Percentiles rank a stretch among this genome's conserved stretches.
phyloP scores from a whole-genome alignment of 441 rosid species.

The Gossypium gossypioides region DNA sequence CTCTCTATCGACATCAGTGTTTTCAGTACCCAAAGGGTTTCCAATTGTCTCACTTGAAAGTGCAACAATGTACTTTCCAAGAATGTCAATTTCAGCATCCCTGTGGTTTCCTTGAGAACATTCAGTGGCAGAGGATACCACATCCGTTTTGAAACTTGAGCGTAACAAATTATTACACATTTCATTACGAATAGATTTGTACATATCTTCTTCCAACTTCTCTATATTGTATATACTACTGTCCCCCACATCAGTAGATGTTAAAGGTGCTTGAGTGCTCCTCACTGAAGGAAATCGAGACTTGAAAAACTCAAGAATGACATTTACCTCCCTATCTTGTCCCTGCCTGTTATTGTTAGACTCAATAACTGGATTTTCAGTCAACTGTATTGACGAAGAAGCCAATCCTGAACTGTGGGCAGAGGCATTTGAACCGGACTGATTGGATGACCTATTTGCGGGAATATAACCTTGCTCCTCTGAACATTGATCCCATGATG shows the following conservation, averaged over 20 bases:
- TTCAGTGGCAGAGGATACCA: conserved; percentile 24
- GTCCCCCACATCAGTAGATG: conserved; percentile 35
- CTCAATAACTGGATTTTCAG: conserved; percentile 45
- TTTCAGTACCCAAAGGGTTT: conserved; percentile 38
- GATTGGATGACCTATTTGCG: conserved; percentile 27
- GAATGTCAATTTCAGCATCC: conserved; percentile 40
- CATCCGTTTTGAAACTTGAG: conserved; percentile 25
- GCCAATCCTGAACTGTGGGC: conserved; percentile 29
- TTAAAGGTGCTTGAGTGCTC: conserved; percentile 30
- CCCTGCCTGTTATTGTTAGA: conserved; percentile 37
- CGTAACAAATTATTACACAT: conserved; percentile 21
- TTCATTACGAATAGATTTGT: conserved; percentile 32
- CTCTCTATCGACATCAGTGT: conserved; percentile 23
- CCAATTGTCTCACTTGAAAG: conserved; percentile 38
- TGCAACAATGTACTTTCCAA: conserved; percentile 37
- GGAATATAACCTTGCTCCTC: conserved; percentile 24
- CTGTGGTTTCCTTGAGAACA: conserved; percentile 23
- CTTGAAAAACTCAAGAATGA: conserved; percentile 48
- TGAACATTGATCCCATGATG: conserved; percentile 55
- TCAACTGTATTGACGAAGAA: conserved; percentile 34
- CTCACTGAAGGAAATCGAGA: conserved; percentile 43
- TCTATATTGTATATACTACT: conserved; percentile 23
- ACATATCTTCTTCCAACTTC: conserved; percentile 61
- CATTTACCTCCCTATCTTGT: conserved; percentile 36
- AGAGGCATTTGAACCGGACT: conserved; percentile 22